Base-by-base conservation (phyloP, 2,329 filamentous ascomycete species). In the Diaporthe sp. region DNA sequence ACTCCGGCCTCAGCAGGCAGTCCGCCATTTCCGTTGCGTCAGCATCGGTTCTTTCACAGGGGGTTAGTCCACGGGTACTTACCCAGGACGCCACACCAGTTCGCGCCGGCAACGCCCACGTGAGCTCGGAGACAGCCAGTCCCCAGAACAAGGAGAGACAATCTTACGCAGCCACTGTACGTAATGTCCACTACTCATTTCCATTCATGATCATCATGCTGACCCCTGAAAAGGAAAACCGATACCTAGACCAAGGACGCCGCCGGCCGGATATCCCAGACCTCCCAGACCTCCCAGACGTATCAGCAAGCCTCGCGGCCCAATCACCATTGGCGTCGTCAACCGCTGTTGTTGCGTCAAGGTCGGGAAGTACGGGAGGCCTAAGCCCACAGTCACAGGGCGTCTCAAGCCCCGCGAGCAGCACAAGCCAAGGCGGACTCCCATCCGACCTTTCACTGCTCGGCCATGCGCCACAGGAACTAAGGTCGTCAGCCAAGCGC, bases 211-310 rank as follows among this genome's bases (percentile, higher is more conserved):
- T n/a, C 38, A 35, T 42, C 22, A 52, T 74, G 57, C 72, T 76
- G 38, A 76, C 72, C n/a, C 38, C 55, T 50, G n/a, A 61, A 33
- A 68, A 76, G 75, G 75, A 72, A 61, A 33, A 58, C 17, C 61
- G 47, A 25, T 35, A 45, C 28, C 13, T 47, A n/a, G 45, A 54
- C 17, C 13, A 47, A 9, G 42, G 25, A 28, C 54, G 54, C n/a
- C n/a, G n/a, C n/a, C n/a, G n/a, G n/a, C n/a, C n/a, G 12, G 30
- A 30, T 61, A 61, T 50, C n/a, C n/a, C 55, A 42, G 54, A 50
- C 19, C 35, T 58, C 28, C 54, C 28, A 22, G 54, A 57, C 30
- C 17, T 57, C 60, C 40, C 60, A n/a, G 60, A 64, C 60, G 25
- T 64, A 13, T 33, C 60, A 8, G 35, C 54, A 38, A n/a, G 52